Percentiles rank a stretch among this genome's conserved stretches.
Evolutionary conservation across 1,284 basidiomycete genomes (phyloP).

Genomic region (Cutaneotrichosporon sp.): DNA sequence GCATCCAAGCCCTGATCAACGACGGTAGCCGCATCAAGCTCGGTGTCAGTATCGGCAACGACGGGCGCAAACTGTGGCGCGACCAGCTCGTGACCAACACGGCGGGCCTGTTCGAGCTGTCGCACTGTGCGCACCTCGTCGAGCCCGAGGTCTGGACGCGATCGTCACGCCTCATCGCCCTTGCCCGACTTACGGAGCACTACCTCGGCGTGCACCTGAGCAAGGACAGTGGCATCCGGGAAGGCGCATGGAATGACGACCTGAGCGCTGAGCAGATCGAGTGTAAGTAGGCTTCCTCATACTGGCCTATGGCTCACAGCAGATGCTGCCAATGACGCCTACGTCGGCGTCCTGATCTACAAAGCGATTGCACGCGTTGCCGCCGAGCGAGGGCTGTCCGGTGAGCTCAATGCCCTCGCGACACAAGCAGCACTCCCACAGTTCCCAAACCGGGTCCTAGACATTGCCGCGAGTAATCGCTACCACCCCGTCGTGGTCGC

Average conservation of each 20-base stretch:
- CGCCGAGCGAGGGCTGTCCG: not conserved
- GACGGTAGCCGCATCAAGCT: constrained; percentile 38
- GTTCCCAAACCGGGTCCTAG: not conserved
- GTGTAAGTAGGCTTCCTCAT: constrained; percentile 32
- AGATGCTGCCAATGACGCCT: constrained; percentile 51
- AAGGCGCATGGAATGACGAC: constrained; percentile 37
- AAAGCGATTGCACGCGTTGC: constrained; percentile 5
- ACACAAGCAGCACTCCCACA: not conserved
- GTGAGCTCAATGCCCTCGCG: not conserved
- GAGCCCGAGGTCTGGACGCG: constrained; percentile 35
- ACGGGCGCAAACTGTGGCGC: constrained; percentile 43
- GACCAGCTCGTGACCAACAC: constrained; percentile 26
- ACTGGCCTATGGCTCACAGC: not conserved
- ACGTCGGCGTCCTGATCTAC: constrained; percentile 39
- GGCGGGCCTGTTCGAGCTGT: constrained; percentile 41
- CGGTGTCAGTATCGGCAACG: constrained; percentile 44
- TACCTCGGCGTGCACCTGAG: constrained; percentile 42
- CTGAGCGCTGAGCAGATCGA: constrained; percentile 34
- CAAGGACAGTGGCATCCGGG: constrained; percentile 34
- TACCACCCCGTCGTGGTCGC: not conserved
- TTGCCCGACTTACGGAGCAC: constrained; percentile 35
- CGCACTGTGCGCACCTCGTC: constrained; percentile 33
- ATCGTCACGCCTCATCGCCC: constrained; percentile 29
- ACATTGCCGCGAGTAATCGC: not conserved
- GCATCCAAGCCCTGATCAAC: constrained; percentile 33